Evolutionary conservation across 1,284 basidiomycete genomes (phyloP), one percentile per base, ranked within the genome.

Genomic region (Trichosporon inkin): DNA sequence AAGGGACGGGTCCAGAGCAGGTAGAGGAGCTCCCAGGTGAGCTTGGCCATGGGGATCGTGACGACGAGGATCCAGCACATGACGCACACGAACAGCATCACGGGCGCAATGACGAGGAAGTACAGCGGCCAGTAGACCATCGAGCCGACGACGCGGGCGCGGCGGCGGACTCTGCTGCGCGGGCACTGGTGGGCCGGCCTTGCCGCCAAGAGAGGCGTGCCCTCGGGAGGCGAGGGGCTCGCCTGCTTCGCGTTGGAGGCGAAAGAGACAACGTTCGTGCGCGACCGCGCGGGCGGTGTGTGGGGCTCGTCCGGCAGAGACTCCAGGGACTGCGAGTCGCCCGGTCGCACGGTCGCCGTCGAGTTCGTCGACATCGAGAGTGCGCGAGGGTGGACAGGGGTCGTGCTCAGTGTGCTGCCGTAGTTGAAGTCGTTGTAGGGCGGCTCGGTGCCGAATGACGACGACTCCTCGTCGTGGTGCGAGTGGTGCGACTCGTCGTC

Each of bases 11-110:
- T 80, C 69, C 88, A 87, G 52, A 99, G 82, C 72, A 92, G 85
- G 59, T 88, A 87, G 73, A 99, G 83, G 40, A 99, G 83, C 14
- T 87, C 90, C 94, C 95, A 99, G 65, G 87, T 91, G 51, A 99
- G 83, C 77, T 90, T 95, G 36, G 94, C 96, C 96, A 99, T 99
- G 7, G 96, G 96, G 63, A 99, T 91, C 39, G 94, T 89, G 73
- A 99, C 83, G 62, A 99, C 88, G 64, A 93, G 82, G 24, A 83
- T 90, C 92, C 94, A 99, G 80, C 94, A 98, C 47, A 92, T 79
- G 59, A 90, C 73, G 74, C 92, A 94, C 35, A 91, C 90, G 62
- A 88, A 60, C 54, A 94, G 83, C 84, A 99, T 88, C 62, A 92
- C 80, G 3, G 96, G 96, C 1, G 91, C 89, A 69, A 99, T 87